Conservation (phyloP, 371 early-diverging fungal genomes). For the Polyrhizophydium stewartii region DNA sequence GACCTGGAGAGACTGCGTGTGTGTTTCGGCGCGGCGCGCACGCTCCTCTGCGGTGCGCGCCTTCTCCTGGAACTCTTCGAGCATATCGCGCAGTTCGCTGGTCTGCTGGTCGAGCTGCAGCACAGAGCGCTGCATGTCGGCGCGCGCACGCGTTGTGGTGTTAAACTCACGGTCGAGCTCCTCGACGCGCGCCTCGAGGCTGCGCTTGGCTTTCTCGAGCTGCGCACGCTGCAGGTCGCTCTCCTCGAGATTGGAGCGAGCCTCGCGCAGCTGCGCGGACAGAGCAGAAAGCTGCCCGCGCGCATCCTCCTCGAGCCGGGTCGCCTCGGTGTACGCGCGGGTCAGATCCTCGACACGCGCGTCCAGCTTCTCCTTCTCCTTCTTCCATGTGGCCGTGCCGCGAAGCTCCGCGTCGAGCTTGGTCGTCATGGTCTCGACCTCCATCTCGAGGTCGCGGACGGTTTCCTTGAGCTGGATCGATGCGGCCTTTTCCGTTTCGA, state of each 20-base stretch:
- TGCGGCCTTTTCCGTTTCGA: constrained; percentile 67
- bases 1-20: constrained; percentile 42
- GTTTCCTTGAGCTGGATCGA: constrained; percentile 60
- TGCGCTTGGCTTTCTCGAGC: constrained; percentile 62
- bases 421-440: constrained; percentile 46
- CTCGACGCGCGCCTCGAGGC: constrained; percentile 66
- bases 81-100: constrained; percentile 51
- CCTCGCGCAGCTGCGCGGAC: constrained; percentile 47
- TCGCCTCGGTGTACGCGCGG: constrained; percentile 42
- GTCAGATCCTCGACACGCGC: constrained; percentile 52
- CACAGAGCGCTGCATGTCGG: constrained; percentile 57
- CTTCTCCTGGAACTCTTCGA: constrained; percentile 68
- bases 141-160: constrained; percentile 53
- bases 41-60: constrained; percentile 51
- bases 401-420: constrained; percentile 55
- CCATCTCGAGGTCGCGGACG: constrained; percentile 50
- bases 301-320: constrained; percentile 47
- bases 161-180: constrained; percentile 67
- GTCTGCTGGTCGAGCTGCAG: constrained; percentile 52
- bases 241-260: constrained; percentile 56
- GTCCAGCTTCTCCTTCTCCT: constrained; percentile 66
- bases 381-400: constrained; percentile 47
- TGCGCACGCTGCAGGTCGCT: constrained; percentile 52
- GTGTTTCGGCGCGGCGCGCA: constrained; percentile 59
- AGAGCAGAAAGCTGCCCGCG: constrained; percentile 45